phyloP scores from a whole-genome alignment of 768 basidiomycete species.

The Termitomyces sp. region DNA sequence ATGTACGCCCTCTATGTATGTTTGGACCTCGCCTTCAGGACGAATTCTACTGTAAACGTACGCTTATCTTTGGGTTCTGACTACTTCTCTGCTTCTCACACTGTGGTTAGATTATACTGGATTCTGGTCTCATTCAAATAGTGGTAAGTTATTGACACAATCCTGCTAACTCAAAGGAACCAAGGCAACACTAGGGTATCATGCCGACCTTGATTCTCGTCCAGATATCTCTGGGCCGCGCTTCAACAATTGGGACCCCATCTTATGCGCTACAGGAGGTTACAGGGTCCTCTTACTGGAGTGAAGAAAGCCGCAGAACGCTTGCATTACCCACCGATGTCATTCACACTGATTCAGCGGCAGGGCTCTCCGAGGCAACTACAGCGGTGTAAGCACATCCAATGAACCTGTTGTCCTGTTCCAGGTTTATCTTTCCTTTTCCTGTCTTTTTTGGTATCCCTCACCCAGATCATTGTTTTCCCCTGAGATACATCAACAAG shows the following conservation, averaged over 20 bases:
- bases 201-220: slow-evolving; percentile 16
- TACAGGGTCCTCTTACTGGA: slow-evolving; percentile 1
- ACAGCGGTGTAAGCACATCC: neutral
- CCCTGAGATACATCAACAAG: neutral
- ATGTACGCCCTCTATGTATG: slow-evolving; percentile 31
- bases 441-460: neutral
- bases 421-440: neutral
- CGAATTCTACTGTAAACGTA: slow-evolving; percentile 18
- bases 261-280: neutral
- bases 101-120: slow-evolving; percentile 9
- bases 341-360: neutral
- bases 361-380: neutral
- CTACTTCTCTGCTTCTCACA: neutral
- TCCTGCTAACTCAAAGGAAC: neutral
- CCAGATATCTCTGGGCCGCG: slow-evolving; percentile 5
- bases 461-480: neutral
- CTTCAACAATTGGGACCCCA: slow-evolving; percentile 2
- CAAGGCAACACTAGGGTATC: slow-evolving; percentile 10
- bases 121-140: slow-evolving; percentile 14
- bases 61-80: slow-evolving; percentile 4
- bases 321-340: neutral
- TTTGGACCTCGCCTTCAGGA: slow-evolving; percentile 22
- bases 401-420: neutral
- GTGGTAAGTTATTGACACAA: slow-evolving; percentile 8
- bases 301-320: neutral